Evolutionary conservation across 2,329 filamentous ascomycete species (phyloP).

Genomic region (Botrytis cinerea): DNA sequence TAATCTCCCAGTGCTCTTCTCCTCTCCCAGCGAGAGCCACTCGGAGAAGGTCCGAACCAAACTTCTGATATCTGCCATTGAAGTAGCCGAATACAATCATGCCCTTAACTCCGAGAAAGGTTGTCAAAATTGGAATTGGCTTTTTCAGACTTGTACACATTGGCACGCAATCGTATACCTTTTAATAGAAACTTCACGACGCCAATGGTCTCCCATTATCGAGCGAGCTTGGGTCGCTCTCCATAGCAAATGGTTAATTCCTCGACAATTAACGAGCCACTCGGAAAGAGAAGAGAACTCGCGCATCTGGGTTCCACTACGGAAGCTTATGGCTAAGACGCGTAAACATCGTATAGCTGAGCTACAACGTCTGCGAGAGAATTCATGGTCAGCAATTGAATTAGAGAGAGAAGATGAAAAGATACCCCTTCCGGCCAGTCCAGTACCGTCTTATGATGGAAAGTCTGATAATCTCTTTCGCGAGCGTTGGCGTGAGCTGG

Average conservation of each 20-base stretch:
- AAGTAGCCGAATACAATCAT: slow-evolving; percentile 58
- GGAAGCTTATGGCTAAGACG: slow-evolving; percentile 60
- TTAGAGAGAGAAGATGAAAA: slow-evolving; percentile 35
- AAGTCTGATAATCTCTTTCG: slow-evolving; percentile 33
- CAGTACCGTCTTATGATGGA: slow-evolving; percentile 33
- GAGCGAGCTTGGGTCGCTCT: slow-evolving; percentile 45
- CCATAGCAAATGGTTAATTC: slow-evolving; percentile 36
- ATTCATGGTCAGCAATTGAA: slow-evolving; percentile 35
- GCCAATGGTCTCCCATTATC: slow-evolving; percentile 41
- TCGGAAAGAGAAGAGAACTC: slow-evolving; percentile 46
- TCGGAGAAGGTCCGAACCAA: slow-evolving; percentile 47
- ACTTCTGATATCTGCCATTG: slow-evolving; percentile 53
- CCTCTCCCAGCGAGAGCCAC: slow-evolving; percentile 43
- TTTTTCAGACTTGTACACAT: slow-evolving; percentile 45
- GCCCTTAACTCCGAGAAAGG: slow-evolving; percentile 53
- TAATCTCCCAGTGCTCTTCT: slow-evolving; percentile 54
- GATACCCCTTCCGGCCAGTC: slow-evolving; percentile 38
- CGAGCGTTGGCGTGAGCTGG: slow-evolving; percentile 40
- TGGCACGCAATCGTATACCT: slow-evolving; percentile 47
- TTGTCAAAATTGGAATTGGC: slow-evolving; percentile 47
- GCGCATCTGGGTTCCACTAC: slow-evolving; percentile 61
- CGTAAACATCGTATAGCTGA: slow-evolving; percentile 44
- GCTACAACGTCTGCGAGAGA: slow-evolving; percentile 37
- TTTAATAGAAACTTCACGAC: slow-evolving; percentile 42
- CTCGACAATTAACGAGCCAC: slow-evolving; percentile 8